Percentiles rank a stretch among this genome's conserved stretches.
These are phyloP conservation scores for Solanum gracilifrons DNA, from an alignment of 257 asterid species.

Conservation along the genomic window DNA sequence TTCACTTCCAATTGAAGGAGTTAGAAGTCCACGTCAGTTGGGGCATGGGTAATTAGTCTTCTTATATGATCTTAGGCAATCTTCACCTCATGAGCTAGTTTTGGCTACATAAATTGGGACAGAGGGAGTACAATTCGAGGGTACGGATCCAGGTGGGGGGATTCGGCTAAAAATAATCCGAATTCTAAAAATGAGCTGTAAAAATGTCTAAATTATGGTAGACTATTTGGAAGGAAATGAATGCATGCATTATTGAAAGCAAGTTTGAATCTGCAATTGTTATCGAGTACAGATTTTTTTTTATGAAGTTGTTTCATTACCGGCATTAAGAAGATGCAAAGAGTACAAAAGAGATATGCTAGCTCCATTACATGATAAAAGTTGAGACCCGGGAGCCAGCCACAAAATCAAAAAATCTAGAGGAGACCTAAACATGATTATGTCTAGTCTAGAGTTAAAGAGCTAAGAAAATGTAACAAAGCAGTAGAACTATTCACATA, in stretches of 20 bases:
- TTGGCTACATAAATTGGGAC: neutral
- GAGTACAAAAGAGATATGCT: no score
- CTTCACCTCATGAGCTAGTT: neutral
- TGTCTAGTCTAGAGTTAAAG: no score
- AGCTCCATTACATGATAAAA: no score
- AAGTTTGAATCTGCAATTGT: neutral
- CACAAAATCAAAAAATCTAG: no score
- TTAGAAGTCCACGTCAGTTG: neutral
- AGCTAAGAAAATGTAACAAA: no score
- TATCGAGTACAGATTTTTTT: neutral
- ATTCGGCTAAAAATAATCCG: neutral
- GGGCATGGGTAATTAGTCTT: neutral
- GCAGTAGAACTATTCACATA: no score
- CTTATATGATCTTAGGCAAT: neutral
- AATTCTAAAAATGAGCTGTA: neutral
- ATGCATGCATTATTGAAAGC: neutral
- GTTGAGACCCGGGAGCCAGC: no score
- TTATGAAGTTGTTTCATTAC: no score
- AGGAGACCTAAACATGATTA: no score
- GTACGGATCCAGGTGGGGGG: neutral
- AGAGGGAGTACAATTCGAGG: neutral
- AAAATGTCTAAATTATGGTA: neutral
- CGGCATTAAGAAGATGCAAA: no score
- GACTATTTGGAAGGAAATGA: neutral
- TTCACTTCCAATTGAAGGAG: neutral